Evolutionary conservation across 2,329 filamentous ascomycete genomes (phyloP).

Genomic region (Emmonsiellopsis sp.): DNA sequence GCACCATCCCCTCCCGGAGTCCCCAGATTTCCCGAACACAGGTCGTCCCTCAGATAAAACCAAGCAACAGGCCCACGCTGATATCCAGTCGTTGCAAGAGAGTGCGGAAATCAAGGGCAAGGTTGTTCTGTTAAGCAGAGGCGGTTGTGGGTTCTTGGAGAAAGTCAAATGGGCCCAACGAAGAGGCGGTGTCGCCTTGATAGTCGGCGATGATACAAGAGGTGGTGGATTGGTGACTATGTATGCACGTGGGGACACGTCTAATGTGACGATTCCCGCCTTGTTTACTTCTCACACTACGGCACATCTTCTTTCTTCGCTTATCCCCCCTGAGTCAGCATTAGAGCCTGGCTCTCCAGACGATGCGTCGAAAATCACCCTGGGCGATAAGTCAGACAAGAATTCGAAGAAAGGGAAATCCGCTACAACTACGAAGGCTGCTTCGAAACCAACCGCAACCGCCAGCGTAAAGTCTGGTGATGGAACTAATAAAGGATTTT

Average conservation of each 20-base stretch:
- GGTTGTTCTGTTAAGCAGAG: conserved; percentile 80
- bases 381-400: conserved; percentile 32
- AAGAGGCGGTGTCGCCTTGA: conserved; percentile 77
- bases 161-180: conserved; percentile 97
- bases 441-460: conserved; percentile 23
- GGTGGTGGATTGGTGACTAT: conserved; percentile 89
- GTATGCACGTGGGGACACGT: conserved; percentile 95
- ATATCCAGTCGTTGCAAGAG: conserved; percentile 87
- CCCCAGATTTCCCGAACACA: conserved; percentile 19
- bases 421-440: conserved; percentile 21
- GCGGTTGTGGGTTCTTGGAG: conserved; percentile 91
- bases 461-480: conserved; percentile 12
- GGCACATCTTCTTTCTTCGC: conserved; percentile 79
- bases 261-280: conserved; percentile 87
- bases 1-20: conserved; percentile 49
- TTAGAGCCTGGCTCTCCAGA: conserved; percentile 52
- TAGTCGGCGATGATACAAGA: conserved; percentile 87
- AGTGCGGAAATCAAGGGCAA: conserved; percentile 88
- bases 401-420: conserved; percentile 16
- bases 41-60: conserved; percentile 11
- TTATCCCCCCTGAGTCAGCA: conserved; percentile 59
- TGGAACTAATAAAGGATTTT: conserved; percentile 19
- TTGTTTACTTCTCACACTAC: conserved; percentile 93
- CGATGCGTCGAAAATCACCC: conserved; percentile 47
- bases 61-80: conserved; percentile 54